Conservation (phyloP, 2,329 filamentous ascomycete genomes). For the Claviceps fusiformis region DNA sequence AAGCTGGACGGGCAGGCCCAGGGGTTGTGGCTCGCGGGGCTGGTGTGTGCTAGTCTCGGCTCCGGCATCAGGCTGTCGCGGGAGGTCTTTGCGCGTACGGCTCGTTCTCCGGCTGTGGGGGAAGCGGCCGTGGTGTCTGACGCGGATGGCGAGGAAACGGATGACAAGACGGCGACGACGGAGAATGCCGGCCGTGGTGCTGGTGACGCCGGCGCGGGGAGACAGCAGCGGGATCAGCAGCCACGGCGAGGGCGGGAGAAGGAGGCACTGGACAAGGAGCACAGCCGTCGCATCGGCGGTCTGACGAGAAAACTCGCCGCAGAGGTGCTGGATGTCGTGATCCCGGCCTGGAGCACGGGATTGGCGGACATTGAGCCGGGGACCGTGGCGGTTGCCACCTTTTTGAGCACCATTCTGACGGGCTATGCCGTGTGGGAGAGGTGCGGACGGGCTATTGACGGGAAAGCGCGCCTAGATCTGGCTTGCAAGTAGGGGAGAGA, state of each 20-base stretch:
- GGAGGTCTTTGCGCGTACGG: constrained; percentile 18
- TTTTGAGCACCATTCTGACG: constrained; percentile 48
- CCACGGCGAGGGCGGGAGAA: background rate
- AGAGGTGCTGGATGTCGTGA: constrained; percentile 46
- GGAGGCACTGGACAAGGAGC: constrained; percentile 18
- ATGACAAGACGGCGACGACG: constrained; percentile 8
- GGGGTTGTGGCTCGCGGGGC: constrained; percentile 55
- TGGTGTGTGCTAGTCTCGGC: constrained; percentile 36
- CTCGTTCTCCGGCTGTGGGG: constrained; percentile 19
- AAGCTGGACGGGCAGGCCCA: constrained; percentile 45
- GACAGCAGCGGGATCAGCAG: constrained; percentile 17
- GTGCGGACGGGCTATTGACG: constrained; percentile 19
- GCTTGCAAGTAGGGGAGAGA: no score
- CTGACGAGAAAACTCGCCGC: constrained; percentile 37
- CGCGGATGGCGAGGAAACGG: constrained; percentile 4
- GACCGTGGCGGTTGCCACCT: constrained; percentile 43
- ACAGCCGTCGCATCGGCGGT: constrained; percentile 16
- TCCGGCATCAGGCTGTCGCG: constrained; percentile 28
- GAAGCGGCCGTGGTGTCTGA: constrained; percentile 9
- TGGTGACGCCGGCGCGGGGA: background rate
- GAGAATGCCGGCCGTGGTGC: constrained; percentile 14
- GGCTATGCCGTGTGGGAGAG: constrained; percentile 48
- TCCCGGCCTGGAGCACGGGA: constrained; percentile 46
- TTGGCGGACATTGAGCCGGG: constrained; percentile 42
- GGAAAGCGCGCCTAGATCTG: background rate